These are phyloP conservation scores for Fusarium miscanthi DNA, from an alignment of 2,329 filamentous ascomycete species.

Conservation along the genomic window DNA sequence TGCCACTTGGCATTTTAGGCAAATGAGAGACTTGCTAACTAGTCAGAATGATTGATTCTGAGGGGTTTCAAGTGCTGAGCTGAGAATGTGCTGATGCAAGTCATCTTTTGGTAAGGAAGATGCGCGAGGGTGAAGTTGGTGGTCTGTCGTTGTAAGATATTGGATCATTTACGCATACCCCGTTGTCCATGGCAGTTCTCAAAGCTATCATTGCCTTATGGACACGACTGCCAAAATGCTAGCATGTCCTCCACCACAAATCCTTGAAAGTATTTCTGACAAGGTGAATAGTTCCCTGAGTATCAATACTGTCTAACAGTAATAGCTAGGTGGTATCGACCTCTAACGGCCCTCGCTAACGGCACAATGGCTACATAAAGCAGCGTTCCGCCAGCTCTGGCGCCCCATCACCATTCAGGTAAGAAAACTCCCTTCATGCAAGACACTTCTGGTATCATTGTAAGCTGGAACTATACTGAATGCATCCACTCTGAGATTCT, in stretches of 20 bases:
- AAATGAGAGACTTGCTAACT: accelerated
- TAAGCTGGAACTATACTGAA: background rate
- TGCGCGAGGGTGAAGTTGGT: background rate
- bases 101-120: background rate
- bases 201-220: accelerated
- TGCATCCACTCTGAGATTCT: background rate
- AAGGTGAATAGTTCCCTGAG: background rate
- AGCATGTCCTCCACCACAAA: background rate
- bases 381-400: background rate
- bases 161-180: too few relatives aligned
- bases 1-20: background rate
- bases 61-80: background rate
- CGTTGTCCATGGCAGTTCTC: accelerated
- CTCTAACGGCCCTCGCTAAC: background rate
- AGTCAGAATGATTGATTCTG: background rate
- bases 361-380: background rate
- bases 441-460: accelerated
- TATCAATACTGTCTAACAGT: accelerated
- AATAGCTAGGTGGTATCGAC: background rate
- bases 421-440: accelerated
- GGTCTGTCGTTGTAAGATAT: background rate
- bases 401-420: background rate
- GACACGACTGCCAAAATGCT: background rate
- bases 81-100: conserved; percentile 5
- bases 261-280: background rate